These are phyloP conservation scores for Adenanthera pavonina DNA, from an alignment of 306 rosid genomes.

Conservation along the genomic window DNA sequence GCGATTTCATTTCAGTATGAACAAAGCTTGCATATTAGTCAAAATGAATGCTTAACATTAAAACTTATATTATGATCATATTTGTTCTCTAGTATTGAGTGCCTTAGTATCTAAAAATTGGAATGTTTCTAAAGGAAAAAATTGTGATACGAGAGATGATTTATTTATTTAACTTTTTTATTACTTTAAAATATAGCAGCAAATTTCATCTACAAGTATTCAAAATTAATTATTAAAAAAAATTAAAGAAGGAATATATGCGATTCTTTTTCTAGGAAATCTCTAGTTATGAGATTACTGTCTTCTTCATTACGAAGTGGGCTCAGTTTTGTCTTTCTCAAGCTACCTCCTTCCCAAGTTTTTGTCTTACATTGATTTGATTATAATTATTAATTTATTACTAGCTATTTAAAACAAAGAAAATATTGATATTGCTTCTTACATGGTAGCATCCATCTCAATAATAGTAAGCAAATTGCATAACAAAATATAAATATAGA, in stretches of 20 bases:
- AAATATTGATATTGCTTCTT: not conserved
- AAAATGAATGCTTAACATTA: no score
- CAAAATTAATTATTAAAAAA: not conserved
- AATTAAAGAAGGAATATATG: conserved; percentile 13
- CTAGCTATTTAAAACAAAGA: not conserved
- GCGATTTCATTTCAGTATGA: no score
- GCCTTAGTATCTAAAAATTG: no score
- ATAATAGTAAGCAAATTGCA: not conserved
- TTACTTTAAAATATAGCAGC: not conserved
- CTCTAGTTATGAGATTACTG: conserved; percentile 26
- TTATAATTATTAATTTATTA: not conserved
- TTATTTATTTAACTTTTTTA: not conserved
- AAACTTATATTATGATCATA: no score
- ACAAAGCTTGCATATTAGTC: no score
- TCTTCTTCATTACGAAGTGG: conserved; percentile 36
- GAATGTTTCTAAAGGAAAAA: no score
- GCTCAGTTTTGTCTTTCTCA: conserved; percentile 34
- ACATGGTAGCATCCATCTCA: not conserved
- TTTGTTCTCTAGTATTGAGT: no score
- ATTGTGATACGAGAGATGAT: no score
- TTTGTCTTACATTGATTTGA: not conserved
- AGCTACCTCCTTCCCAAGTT: conserved; percentile 37
- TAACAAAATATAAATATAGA: no score
- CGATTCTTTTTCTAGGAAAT: conserved; percentile 37
- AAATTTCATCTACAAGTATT: not conserved